Base-by-base conservation (phyloP, 225 moss, liverwort and hornwort genomes). In the Lunularia cruciata region DNA sequence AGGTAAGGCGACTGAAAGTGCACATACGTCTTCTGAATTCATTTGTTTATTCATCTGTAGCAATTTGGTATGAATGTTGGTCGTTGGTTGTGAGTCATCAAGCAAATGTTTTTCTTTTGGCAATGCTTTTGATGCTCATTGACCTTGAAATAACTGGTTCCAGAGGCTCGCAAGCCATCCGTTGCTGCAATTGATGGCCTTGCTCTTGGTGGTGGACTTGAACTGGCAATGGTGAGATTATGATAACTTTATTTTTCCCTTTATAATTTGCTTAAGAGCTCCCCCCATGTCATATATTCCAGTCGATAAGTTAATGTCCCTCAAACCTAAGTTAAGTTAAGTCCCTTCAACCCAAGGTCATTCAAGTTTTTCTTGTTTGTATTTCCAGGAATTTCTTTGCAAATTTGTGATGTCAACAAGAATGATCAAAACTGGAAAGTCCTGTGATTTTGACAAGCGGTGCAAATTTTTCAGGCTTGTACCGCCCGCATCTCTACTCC, bases 141-240 rank as follows among this genome's bases (percentile, higher is more conserved):
- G n/a, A n/a, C n/a, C n/a, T n/a, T n/a, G n/a, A n/a, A n/a, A n/a
- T n/a, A n/a, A n/a, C n/a, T n/a, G 42, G 20, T 22, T 71, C 57
- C 80, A 96, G 98, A 93, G 83, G 86, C 84, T 49, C 82, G 74
- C 47, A 98, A 98, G 76, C 98, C 98, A 4, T 93, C 98, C 46
- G 98, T 98, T 57, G 98, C 98, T 72, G 93, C 98, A 71, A 91
- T 93, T 73, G 83, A 89, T 72, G 93, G 93, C 52, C 84, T 98
- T 73, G 98, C 98, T 47, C 93, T 98, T 78, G 98, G 98, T 72
- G 98, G 98, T 65, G 98, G 98, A 45, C 82, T 98, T 81, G 98
- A 98, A 78, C 83, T 98, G 73, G 83, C 98, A 59, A 98, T 98
- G 98, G 95, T 92, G 32, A 23, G 85, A n/a, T n/a, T n/a, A n/a